Conservation (phyloP, 768 basidiomycete species). For the Tricholoma sp. region DNA sequence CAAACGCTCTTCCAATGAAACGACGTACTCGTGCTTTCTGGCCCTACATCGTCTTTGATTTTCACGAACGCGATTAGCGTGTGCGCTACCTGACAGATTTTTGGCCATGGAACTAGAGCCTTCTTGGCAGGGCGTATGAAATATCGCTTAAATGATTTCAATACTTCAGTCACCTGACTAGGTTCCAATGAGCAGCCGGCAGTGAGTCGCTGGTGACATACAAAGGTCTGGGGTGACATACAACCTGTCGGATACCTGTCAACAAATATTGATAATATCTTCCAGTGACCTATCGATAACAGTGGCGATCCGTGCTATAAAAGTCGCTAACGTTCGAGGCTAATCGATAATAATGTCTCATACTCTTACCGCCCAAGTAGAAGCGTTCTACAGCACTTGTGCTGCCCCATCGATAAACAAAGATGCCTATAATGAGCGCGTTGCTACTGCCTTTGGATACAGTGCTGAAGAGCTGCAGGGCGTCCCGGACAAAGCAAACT, state of each 20-base stretch:
- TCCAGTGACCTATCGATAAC: no score
- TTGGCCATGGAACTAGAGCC: not conserved
- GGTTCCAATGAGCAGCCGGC: not conserved
- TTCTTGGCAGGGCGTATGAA: no score
- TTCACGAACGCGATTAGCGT: not conserved
- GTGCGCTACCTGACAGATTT: not conserved
- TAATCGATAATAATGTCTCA: not conserved
- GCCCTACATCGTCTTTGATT: not conserved
- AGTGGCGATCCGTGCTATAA: no score
- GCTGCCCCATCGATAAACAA: conserved; percentile 13
- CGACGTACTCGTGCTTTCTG: not conserved
- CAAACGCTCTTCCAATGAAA: not conserved
- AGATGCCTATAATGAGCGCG: conserved; percentile 5
- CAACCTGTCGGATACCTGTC: no score
- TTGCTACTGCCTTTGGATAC: conserved; percentile 46
- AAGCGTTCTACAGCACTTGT: not conserved
- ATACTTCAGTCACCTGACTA: not conserved
- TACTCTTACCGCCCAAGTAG: not conserved
- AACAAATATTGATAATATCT: no score
- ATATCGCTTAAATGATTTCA: no score
- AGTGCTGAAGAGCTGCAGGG: conserved; percentile 35
- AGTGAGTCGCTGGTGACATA: not conserved
- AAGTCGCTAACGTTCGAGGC: no score
- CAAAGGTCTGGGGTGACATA: no score
- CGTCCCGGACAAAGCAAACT: conserved; percentile 38